Conservation (phyloP, 495 filamentous ascomycete species). For the Penicillium atrosanguineum region DNA sequence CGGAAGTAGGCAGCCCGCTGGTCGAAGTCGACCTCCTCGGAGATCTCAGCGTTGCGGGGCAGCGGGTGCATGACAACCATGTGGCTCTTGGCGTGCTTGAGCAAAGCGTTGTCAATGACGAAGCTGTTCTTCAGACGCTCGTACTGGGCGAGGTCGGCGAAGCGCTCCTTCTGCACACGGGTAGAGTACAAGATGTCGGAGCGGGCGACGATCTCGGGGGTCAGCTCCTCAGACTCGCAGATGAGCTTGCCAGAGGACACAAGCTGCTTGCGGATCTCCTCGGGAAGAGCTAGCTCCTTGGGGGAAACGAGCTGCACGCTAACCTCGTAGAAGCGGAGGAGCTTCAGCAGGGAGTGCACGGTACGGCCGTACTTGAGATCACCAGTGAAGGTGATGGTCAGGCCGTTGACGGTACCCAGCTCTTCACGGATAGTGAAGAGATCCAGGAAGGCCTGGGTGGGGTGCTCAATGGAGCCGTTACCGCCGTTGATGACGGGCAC, state of each 20-base stretch:
- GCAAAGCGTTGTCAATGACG: constrained; percentile 82
- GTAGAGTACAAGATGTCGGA: constrained; percentile 96
- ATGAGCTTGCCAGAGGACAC: constrained; percentile 70
- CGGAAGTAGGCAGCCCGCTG: constrained; percentile 96
- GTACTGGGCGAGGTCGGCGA: constrained; percentile 72
- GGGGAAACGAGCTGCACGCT: constrained; percentile 89
- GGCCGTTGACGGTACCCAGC: constrained; percentile 85
- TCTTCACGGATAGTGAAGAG: constrained; percentile 98
- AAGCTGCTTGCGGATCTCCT: constrained; percentile 67
- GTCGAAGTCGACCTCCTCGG: constrained; percentile 96
- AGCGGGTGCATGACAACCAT: constrained; percentile 96
- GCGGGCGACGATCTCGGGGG: constrained; percentile 74
- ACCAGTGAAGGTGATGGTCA: constrained; percentile 93
- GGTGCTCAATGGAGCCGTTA: constrained; percentile 92
- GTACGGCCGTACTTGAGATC: constrained; percentile 91
- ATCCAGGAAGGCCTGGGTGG: constrained; percentile 97
- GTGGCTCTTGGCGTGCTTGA: constrained; percentile 85
- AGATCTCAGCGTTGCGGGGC: constrained; percentile 87
- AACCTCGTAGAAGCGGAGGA: constrained; percentile 92
- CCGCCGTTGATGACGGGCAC: constrained; percentile 96
- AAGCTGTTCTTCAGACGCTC: constrained; percentile 84
- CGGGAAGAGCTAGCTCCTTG: constrained; percentile 70
- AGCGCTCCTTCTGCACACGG: constrained; percentile 93
- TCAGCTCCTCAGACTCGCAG: constrained; percentile 71
- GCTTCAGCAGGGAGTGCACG: constrained; percentile 89